These are phyloP conservation scores for Ceraceosorus guamensis DNA, from an alignment of 1,284 basidiomycete species.

Conservation along the genomic window DNA sequence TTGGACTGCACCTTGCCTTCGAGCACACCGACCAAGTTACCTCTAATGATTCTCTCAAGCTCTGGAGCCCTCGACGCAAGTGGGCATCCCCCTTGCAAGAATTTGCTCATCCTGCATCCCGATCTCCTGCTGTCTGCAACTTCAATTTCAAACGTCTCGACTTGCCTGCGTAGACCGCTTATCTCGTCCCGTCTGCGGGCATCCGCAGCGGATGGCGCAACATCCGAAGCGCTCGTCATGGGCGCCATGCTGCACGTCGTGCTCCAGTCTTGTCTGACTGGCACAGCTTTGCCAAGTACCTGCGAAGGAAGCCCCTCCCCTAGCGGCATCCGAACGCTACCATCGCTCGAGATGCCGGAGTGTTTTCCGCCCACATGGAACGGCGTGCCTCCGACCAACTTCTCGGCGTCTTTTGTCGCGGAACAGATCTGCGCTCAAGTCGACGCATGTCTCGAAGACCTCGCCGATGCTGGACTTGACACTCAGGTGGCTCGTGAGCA, in stretches of 20 bases:
- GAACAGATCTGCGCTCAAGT: conserved; percentile 28
- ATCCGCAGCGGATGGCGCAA: conserved; percentile 8
- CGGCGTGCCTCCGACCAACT: conserved; percentile 16
- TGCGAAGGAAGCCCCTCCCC: too few relatives aligned
- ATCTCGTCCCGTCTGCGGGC: conserved; percentile 32
- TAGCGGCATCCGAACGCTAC: conserved; percentile 14
- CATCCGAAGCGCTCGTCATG: conserved; percentile 31
- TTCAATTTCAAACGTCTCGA: conserved; percentile 32
- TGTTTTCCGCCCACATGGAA: conserved; percentile 8
- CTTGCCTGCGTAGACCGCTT: conserved; percentile 38
- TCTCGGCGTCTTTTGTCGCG: conserved; percentile 27
- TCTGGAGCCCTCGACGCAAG: background rate
- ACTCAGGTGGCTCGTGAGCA: conserved; percentile 16
- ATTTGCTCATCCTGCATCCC: conserved; percentile 42
- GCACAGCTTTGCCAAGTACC: conserved; percentile 11
- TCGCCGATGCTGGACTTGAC: conserved; percentile 26
- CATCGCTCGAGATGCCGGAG: conserved; percentile 36
- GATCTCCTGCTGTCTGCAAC: conserved; percentile 41
- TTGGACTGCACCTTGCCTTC: background rate
- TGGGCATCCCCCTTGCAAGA: conserved; percentile 10
- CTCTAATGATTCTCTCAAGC: conserved; percentile 12
- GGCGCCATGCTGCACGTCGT: conserved; percentile 43
- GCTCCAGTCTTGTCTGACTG: conserved; percentile 39
- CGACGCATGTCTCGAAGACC: conserved; percentile 19
- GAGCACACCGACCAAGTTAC: background rate